Conservation (phyloP, 1,139 yeast genomes). For the Taphrina deformans region DNA sequence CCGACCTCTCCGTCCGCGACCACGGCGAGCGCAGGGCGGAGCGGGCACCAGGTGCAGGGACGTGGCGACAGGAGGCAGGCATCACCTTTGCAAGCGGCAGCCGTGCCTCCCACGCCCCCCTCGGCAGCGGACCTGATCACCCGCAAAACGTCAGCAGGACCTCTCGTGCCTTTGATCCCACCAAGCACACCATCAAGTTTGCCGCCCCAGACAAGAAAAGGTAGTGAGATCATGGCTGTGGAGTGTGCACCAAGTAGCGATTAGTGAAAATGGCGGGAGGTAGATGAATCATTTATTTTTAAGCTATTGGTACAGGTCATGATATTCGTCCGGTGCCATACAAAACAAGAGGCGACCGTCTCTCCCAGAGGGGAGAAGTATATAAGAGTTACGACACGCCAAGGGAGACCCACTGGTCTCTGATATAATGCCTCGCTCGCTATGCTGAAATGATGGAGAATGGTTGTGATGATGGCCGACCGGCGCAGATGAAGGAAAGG, state of each 20-base stretch:
- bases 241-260: too few species aligned
- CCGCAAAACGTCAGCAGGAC: neutral
- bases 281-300: neutral
- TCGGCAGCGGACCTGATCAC: neutral
- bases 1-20: neutral
- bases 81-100: neutral
- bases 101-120: neutral
- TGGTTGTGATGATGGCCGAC: neutral
- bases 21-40: neutral
- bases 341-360: too few species aligned
- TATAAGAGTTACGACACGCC: too few species aligned
- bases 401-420: too few species aligned
- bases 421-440: slow-evolving; percentile 1
- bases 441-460: neutral
- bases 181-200: slow-evolving; percentile 19
- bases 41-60: neutral
- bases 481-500: neutral
- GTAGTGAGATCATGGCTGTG: too few species aligned
- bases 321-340: neutral
- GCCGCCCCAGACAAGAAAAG: too few species aligned
- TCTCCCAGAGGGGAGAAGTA: too few species aligned
- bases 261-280: too few species aligned
- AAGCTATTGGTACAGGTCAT: neutral
- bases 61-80: slow-evolving; percentile 25
- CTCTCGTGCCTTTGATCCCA: slow-evolving; percentile 9